Evolutionary conservation across 495 filamentous ascomycete species (phyloP), one percentile per base, ranked within the genome.

Genomic region (Lophiotrema nucula): DNA sequence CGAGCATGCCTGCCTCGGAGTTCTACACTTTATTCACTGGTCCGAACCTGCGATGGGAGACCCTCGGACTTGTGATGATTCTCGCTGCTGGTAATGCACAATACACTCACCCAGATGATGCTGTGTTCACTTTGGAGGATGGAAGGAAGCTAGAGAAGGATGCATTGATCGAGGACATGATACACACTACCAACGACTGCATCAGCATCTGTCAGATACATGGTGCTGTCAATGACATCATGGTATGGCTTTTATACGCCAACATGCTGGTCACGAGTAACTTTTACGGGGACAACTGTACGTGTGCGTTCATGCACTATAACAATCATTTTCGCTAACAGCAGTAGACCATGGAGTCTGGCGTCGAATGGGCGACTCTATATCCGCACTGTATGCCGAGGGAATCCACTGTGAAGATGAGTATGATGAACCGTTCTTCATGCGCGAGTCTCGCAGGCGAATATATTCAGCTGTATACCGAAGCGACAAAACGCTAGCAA

Each of bases 201-300:
- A 64, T 64, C 3, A 49, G 31, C 28, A 41, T 59, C 13, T 59
- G 61, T 39, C 61, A 64, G 26, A 46, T 54, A 15, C 55, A 64
- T 46, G 61, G 55, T 3, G 54, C 49, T 4, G 61, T 64, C 2
- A 64, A 59, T 39, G 61, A 64, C 22, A 43, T 64, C 37, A 64
- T 64, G 61, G 38, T 64, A 1, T 64, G 61, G 61, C 13, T 55
- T 13, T 27, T 59, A 19, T 64, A 64, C 26, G 35, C 11, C 5
- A 64, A 59, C 39, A 49, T 59, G 55, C 49, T 64, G 6, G 49
- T 56, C 13, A 51, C 35, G 23, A 54, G 48, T 24, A 64, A 64
- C 35, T 64, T 49, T 27, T 64, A 64, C 26, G 61, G 61, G 8
- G 61, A 64, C 35, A 64, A 59, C 21, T 64, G 59, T 53, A 27